phyloP scores from a whole-genome alignment of 768 basidiomycete genomes.

The Lactarius tabidus region DNA sequence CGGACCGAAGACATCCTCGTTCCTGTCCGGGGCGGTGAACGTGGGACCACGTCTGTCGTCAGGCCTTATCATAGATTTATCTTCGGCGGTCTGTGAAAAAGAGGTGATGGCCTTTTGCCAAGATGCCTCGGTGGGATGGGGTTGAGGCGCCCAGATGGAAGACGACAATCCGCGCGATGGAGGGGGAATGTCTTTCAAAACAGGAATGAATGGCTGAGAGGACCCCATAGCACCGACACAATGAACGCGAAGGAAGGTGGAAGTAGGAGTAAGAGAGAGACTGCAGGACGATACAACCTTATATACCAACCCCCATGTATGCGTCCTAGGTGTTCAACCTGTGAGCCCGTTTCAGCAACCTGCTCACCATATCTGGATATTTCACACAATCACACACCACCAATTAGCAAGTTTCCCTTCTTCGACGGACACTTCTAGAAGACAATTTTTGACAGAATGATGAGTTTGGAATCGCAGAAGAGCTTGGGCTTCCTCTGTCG shows the following conservation, averaged over 20 bases:
- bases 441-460: conserved; percentile 14
- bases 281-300: conserved; percentile 17
- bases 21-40: conserved; percentile 34
- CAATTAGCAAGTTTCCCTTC: conserved; percentile 19
- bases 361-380: conserved; percentile 18
- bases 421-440: conserved; percentile 24
- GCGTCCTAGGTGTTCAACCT: conserved; percentile 12
- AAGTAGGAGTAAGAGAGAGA: conserved; percentile 17
- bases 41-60: conserved; percentile 30
- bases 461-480: conserved; percentile 5
- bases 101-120: conserved; percentile 69
- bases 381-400: conserved; percentile 23
- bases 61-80: conserved; percentile 22
- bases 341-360: conserved; percentile 14
- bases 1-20: conserved; percentile 67
- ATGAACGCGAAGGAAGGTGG: conserved; percentile 17
- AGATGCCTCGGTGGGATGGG: conserved; percentile 57
- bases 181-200: conserved; percentile 19
- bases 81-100: conserved; percentile 46
- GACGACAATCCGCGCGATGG: conserved; percentile 26
- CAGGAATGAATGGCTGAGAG: conserved; percentile 24
- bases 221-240: conserved; percentile 15
- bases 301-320: conserved; percentile 20
- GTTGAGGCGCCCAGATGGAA: conserved; percentile 83
- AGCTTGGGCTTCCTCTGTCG: not conserved